Base-by-base conservation (phyloP, 208 protist genomes). In the Crithidia acanthocephali region DNA sequence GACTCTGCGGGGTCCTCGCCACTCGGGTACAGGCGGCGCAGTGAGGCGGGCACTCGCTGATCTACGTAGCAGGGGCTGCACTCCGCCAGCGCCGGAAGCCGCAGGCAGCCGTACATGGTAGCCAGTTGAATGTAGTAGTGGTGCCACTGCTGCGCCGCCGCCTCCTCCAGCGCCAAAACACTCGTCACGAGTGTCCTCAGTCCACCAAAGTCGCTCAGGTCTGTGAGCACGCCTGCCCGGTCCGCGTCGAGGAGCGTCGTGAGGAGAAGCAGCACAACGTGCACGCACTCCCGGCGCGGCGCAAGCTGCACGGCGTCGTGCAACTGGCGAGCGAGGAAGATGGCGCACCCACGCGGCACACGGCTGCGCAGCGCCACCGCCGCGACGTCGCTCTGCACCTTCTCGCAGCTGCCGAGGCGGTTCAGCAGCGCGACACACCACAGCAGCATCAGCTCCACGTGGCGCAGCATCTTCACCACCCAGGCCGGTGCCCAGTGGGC, bases 101-200 rank as follows among this genome's bases (percentile, higher is more conserved):
- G 48, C 1, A 66, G 56, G 57, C 86, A 79, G 30, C 89, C 89
- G 61, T 88, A 90, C 37, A 94, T 74, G 30, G 69, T 68, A 45
- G 79, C 75, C 27, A 91, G 59, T 3, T 72, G 78, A 2, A 85
- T 32, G 56, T 84, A 88, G 23, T 84, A 79, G 35, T 84, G 79
- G 23, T 88, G 84, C 89, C 84, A 90, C 57, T 91, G 84, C 27
- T 59, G 55, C 1, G 73, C 59, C 9, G 68, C 74, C n/a, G 57
- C 23, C 37, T 86, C 82, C 25, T 69, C 37, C n/a, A 86, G 66
- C 11, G 55, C 40, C 20, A 92, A 51, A 23, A 90, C 72, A 30
- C 79, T 81, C 15, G 59, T 64, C 16, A 91, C 85, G 35, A 94
- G 47, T 1, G 68, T 37, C 27, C 55, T 65, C 16, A 90, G 71